phyloP scores from a whole-genome alignment of 306 rosid species.

The Luffa acutangula region DNA sequence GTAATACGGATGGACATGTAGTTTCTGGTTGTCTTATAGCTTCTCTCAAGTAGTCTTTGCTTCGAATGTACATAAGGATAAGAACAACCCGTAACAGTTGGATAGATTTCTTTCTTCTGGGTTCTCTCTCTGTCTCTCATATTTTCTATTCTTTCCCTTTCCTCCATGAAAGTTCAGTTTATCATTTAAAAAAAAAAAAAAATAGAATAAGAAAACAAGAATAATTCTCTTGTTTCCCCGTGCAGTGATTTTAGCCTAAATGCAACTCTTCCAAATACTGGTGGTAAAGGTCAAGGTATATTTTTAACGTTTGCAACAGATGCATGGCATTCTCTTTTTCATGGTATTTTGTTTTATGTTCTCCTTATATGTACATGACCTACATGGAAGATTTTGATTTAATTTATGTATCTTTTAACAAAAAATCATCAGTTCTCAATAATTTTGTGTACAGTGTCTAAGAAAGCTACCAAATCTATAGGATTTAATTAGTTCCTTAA shows the following conservation, averaged over 20 bases:
- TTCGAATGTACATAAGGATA: no score
- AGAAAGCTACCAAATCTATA: background rate
- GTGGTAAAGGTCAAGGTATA: slow-evolving; percentile 26
- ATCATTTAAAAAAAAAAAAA: background rate
- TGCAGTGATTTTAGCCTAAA: slow-evolving; percentile 44
- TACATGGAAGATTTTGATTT: background rate
- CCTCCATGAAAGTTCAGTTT: background rate
- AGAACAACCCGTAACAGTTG: no score
- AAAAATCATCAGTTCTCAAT: background rate
- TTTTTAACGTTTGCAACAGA: background rate
- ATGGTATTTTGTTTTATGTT: background rate
- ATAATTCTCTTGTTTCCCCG: background rate
- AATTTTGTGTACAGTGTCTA: background rate
- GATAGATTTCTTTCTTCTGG: background rate
- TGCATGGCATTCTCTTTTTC: background rate
- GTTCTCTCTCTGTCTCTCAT: background rate
- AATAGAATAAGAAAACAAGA: background rate
- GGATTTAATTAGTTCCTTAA: background rate
- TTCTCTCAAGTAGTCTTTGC: background rate
- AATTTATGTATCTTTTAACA: background rate
- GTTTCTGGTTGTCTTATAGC: background rate
- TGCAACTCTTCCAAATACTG: slow-evolving; percentile 27
- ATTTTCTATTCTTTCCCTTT: background rate
- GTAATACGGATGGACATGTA: background rate
- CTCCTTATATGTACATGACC: background rate